Conservation (phyloP, 1,139 yeast genomes). For the Yamadazyma songkhlaensis region DNA sequence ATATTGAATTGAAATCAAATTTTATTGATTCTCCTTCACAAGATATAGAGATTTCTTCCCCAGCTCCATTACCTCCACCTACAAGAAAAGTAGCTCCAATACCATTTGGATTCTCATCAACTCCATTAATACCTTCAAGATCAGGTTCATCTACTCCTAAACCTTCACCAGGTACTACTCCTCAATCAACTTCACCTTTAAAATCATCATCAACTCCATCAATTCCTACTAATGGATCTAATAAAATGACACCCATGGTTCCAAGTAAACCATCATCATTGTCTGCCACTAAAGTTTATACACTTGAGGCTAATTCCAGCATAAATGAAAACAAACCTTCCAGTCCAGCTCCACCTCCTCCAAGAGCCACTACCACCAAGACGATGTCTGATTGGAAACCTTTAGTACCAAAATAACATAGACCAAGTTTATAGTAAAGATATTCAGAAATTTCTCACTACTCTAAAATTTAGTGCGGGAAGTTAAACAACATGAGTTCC, state of each 20-base stretch:
- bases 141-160: constrained; percentile 29
- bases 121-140: constrained; percentile 41
- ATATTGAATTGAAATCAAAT: constrained; percentile 10
- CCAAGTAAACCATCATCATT: constrained; percentile 23
- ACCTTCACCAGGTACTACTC: constrained; percentile 11
- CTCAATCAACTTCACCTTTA: constrained; percentile 7
- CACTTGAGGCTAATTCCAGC: constrained; percentile 3
- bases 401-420: constrained; percentile 42
- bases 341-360: constrained; percentile 7
- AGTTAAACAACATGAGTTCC: constrained; percentile 9
- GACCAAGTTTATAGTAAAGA: constrained; percentile 5
- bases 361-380: constrained; percentile 30
- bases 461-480: not conserved
- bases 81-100: not conserved
- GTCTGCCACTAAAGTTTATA: constrained; percentile 19
- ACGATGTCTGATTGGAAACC: constrained; percentile 60
- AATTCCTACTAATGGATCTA: not conserved
- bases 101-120: constrained; percentile 37
- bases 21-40: not conserved
- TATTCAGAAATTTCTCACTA: not conserved
- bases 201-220: constrained; percentile 1
- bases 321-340: not conserved
- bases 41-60: constrained; percentile 6
- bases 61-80: constrained; percentile 1
- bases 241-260: constrained; percentile 28